These are phyloP conservation scores for Pharus latifolius DNA, from an alignment of 176 grass and related monocot species.

Conservation along the genomic window DNA sequence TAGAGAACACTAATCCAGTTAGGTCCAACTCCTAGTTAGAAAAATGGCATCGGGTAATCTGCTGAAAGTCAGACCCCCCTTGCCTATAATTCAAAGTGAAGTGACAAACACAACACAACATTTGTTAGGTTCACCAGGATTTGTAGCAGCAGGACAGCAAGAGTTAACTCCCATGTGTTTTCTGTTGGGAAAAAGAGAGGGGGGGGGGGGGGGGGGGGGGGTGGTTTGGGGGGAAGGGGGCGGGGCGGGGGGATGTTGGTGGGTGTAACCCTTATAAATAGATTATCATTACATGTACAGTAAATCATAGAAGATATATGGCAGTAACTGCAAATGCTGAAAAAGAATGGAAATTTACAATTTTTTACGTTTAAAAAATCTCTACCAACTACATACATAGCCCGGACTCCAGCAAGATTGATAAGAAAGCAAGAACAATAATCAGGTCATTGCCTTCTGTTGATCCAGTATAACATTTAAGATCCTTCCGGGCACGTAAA, in stretches of 20 bases:
- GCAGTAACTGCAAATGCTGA: not conserved
- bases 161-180: not conserved
- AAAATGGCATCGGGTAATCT: not conserved
- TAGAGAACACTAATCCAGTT: not conserved
- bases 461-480: constrained; percentile 89
- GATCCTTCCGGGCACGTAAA: constrained; percentile 90
- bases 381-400: constrained; percentile 11
- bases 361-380: not conserved
- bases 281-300: not conserved
- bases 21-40: constrained; percentile 9
- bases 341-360: constrained; percentile 28
- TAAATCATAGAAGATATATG: not conserved
- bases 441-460: constrained; percentile 58
- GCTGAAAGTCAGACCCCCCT: constrained; percentile 13
- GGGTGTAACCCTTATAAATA: not conserved
- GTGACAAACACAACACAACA: constrained; percentile 4
- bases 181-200: no score
- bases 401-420: not conserved
- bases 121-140: not conserved
- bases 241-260: no score
- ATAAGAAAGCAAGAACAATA: not conserved
- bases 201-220: no score
- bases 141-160: not conserved
- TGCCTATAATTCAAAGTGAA: not conserved
- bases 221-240: no score